These are phyloP conservation scores for Fragaria vesca DNA, from an alignment of 306 rosid genomes.

Conservation along the genomic window DNA sequence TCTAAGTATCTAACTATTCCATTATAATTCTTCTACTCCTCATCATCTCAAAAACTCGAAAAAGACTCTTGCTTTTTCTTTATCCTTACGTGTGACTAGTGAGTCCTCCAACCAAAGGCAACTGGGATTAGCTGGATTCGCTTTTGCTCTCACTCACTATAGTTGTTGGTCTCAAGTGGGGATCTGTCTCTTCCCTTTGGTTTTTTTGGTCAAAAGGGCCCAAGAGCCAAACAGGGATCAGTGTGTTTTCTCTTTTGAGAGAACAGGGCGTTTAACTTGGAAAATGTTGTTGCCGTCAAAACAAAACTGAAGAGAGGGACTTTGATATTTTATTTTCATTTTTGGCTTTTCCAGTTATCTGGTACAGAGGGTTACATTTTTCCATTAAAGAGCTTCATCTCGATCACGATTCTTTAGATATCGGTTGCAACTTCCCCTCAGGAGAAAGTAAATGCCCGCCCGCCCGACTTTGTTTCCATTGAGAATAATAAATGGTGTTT, in stretches of 20 bases:
- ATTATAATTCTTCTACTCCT: background rate
- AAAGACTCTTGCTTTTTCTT: background rate
- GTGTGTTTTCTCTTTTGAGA: background rate
- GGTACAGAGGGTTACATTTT: background rate
- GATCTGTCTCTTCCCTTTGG: background rate
- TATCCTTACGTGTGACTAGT: constrained; percentile 2
- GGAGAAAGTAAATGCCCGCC: background rate
- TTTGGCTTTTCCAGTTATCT: background rate
- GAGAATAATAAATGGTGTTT: background rate
- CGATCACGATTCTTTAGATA: background rate
- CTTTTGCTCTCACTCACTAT: background rate
- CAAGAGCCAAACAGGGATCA: background rate
- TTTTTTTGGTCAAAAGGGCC: background rate
- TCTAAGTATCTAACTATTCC: background rate
- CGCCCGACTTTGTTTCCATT: too few species aligned
- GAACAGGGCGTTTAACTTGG: background rate
- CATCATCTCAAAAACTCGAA: background rate
- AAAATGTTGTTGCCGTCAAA: background rate
- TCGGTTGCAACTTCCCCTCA: background rate
- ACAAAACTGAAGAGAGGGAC: background rate
- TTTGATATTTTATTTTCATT: background rate
- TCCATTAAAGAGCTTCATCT: background rate
- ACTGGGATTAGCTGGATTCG: background rate
- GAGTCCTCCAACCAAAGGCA: background rate
- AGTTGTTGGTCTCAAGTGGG: constrained; percentile 5